Conservation (phyloP, 2,329 filamentous ascomycete species). For the Alternaria angustiovoidea region DNA sequence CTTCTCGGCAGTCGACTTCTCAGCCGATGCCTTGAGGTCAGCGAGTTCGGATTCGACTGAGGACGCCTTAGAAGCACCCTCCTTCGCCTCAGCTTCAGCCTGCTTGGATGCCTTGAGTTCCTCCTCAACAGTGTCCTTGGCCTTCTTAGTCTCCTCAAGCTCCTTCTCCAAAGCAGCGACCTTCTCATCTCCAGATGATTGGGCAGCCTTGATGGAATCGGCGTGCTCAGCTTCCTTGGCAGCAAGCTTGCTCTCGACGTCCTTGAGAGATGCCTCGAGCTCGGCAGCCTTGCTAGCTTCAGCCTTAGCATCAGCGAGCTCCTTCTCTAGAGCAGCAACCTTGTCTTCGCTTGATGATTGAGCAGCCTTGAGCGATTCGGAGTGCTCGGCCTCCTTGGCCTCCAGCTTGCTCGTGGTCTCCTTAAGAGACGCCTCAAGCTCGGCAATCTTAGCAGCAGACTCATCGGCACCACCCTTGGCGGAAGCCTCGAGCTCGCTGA, state of each 20-base stretch:
- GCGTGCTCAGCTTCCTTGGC: conserved; percentile 35
- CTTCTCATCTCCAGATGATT: conserved; percentile 33
- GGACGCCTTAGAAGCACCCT: conserved; percentile 22
- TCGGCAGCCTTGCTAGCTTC: conserved; percentile 38
- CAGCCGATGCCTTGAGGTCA: conserved; percentile 33
- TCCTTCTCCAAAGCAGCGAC: conserved; percentile 39
- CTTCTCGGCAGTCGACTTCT: conserved; percentile 34
- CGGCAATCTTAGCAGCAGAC: conserved; percentile 24
- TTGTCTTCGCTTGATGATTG: conserved; percentile 24
- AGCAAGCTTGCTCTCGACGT: conserved; percentile 28
- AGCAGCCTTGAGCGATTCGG: conserved; percentile 24
- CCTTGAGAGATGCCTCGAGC: conserved; percentile 32
- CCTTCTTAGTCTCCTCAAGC: conserved; percentile 30
- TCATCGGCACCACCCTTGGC: conserved; percentile 25
- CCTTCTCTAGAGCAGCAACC: conserved; percentile 23
- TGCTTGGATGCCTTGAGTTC: conserved; percentile 30
- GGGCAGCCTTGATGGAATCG: conserved; percentile 30
- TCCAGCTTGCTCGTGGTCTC: conserved; percentile 23
- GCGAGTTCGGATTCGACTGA: conserved; percentile 28
- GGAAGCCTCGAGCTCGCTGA: conserved; percentile 29
- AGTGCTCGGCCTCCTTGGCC: conserved; percentile 23
- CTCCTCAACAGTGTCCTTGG: conserved; percentile 29
- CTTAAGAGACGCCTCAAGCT: conserved; percentile 31
- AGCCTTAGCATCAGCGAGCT: conserved; percentile 30
- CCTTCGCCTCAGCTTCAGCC: conserved; percentile 27